phyloP scores from a whole-genome alignment of 495 filamentous ascomycete genomes.

The Neurospora sp. region DNA sequence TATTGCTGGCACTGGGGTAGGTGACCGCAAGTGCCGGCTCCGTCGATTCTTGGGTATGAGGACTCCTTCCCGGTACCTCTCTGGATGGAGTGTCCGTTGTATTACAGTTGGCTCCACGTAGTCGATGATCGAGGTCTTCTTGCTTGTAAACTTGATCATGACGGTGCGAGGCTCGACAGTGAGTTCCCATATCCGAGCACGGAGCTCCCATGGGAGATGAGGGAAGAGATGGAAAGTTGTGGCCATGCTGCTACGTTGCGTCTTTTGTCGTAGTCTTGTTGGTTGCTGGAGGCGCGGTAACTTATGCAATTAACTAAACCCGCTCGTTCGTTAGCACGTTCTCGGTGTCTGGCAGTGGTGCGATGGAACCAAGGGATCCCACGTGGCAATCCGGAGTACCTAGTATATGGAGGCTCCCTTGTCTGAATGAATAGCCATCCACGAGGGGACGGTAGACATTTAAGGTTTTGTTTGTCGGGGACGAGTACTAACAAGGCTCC shows the following conservation, averaged over 20 bases:
- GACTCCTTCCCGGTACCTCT: not conserved
- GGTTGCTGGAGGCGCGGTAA: not conserved
- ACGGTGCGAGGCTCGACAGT: not conserved
- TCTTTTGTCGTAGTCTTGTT: not conserved
- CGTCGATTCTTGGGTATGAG: not conserved
- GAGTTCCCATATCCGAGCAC: not conserved
- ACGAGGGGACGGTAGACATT: not conserved
- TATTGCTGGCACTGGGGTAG: not conserved
- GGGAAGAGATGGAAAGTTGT: not conserved
- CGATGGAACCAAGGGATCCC: not conserved
- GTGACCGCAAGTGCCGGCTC: not conserved
- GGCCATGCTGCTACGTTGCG: not conserved
- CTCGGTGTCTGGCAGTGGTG: not conserved
- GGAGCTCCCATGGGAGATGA: not conserved
- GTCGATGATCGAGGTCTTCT: not conserved
- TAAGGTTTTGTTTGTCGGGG: not conserved
- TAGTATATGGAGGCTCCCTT: no score
- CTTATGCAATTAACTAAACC: not conserved
- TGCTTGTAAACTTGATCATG: not conserved
- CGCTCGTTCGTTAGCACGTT: not conserved
- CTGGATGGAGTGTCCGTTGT: not conserved
- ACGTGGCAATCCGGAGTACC: not conserved
- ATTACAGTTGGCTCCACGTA: no score
- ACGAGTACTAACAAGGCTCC: no score
- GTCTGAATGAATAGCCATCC: not conserved